Conservation (phyloP, 163 green algal genomes). For the Chlamydomonas reinhardtii region DNA sequence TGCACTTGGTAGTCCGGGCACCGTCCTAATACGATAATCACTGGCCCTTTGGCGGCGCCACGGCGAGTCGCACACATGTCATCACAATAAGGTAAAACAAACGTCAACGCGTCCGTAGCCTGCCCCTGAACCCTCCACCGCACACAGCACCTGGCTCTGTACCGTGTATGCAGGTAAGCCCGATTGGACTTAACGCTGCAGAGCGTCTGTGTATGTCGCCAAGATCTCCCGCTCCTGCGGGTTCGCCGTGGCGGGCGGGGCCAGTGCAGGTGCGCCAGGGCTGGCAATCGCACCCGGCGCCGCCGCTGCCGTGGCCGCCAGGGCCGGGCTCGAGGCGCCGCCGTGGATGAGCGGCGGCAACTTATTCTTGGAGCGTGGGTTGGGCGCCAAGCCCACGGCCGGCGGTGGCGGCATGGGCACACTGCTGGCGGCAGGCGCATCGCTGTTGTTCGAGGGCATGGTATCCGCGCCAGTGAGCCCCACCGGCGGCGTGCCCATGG, state of each 20-base stretch:
- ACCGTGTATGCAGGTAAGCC: no score
- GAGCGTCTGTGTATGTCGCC: background rate
- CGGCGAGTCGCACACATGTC: no score
- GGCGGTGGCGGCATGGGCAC: conserved; percentile 7
- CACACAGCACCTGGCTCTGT: no score
- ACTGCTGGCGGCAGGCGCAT: conserved; percentile 40
- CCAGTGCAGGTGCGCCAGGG: background rate
- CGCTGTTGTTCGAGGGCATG: conserved; percentile 43
- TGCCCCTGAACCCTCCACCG: no score
- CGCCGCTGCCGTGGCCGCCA: background rate
- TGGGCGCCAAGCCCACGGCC: background rate
- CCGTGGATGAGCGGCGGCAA: background rate
- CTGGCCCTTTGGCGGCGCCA: no score
- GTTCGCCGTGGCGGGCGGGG: background rate
- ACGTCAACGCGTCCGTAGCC: no score
- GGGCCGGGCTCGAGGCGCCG: background rate
- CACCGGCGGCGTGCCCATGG: background rate
- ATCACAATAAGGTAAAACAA: no score
- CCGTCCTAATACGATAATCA: no score
- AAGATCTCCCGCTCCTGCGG: conserved; percentile 15
- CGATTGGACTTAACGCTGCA: background rate
- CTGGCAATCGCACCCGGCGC: conserved; percentile 36
- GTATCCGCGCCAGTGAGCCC: background rate
- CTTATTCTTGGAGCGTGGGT: background rate
- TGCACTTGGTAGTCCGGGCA: no score